Conservation (phyloP, 371 early-diverging fungal genomes). For the Rhizopus stolonifer region DNA sequence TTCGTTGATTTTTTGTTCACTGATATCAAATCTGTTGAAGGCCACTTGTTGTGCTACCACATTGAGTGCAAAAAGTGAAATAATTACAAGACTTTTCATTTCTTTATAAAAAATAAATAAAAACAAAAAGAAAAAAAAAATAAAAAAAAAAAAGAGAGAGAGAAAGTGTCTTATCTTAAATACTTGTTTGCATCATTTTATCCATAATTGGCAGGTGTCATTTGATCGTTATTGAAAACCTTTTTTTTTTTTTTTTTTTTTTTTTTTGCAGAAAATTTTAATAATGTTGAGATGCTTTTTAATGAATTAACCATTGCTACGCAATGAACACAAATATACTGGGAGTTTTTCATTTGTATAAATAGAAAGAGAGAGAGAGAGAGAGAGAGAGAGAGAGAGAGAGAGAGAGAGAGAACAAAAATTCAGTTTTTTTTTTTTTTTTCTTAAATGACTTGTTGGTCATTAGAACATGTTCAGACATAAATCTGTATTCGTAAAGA, state of each 20-base stretch:
- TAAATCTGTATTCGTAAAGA: slow-evolving; percentile 70
- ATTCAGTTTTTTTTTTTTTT: neutral
- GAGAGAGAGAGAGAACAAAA: neutral
- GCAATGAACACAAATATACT: neutral
- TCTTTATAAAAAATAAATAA: neutral
- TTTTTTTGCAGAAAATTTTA: too few species aligned
- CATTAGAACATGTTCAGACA: slow-evolving; percentile 79
- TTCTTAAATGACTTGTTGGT: slow-evolving; percentile 53
- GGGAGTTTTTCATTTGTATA: too few species aligned
- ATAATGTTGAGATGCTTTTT: too few species aligned
- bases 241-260: too few species aligned
- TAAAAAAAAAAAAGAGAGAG: neutral
- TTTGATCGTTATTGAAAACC: too few species aligned
- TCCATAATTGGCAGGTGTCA: neutral
- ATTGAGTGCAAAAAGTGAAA: neutral
- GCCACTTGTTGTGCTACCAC: neutral
- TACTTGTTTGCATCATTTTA: slow-evolving; percentile 1
- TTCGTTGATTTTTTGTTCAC: neutral
- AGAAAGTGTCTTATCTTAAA: neutral
- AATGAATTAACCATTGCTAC: too few species aligned
- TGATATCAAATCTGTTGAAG: neutral
- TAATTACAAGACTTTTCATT: neutral
- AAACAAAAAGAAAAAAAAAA: neutral
- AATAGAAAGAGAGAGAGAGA: neutral
- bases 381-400: neutral